Base-by-base conservation (phyloP, 345 rosid species). In the Crucihimalaya himalaica region DNA sequence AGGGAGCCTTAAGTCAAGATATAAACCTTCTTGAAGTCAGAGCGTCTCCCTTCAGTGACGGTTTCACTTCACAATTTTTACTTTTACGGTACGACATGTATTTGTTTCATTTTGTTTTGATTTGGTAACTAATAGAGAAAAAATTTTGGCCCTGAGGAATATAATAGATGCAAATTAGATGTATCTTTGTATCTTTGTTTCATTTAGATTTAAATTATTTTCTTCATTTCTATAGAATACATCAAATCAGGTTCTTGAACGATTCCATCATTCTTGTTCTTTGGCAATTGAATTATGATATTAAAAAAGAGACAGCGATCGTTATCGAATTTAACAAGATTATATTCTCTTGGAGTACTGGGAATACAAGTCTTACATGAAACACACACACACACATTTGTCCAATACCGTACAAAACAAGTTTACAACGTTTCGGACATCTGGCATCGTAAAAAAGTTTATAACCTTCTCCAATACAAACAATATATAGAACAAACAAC, bases 101-200 rank as follows among this genome's bases (percentile, higher is more conserved):
- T 46, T 46, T 46, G 10, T 19, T 35, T 31, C 34, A 14, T 55
- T 37, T 68, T 56, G 45, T 32, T 70, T 31, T 45, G 0, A 31
- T 9, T 31, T 45, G 54, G 54, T 56, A 10, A 18, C 40, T 2
- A 43, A 12, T 70, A 46, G 66, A 32, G 74, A n/a, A 31, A 14
- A 46, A 34, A n/a, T 15, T 70, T 69, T 70, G 48, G 66, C 16
- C 66, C 9, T 10, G 47, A 57, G n/a, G n/a, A n/a, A n/a, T n/a
- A n/a, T n/a, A n/a, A n/a, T n/a, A n/a, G n/a, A n/a, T n/a, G n/a
- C n/a, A n/a, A n/a, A n/a, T n/a, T n/a, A n/a, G n/a, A n/a, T n/a
- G 25, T 57, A 58, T n/a, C n/a, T n/a, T n/a, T n/a, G n/a, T 63
- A 43, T 27, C 16, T 35, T 34, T 34, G 16, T 58, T 58, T 58